Conservation (phyloP, 164 flowering plant species). For the Pachysandra terminalis region DNA sequence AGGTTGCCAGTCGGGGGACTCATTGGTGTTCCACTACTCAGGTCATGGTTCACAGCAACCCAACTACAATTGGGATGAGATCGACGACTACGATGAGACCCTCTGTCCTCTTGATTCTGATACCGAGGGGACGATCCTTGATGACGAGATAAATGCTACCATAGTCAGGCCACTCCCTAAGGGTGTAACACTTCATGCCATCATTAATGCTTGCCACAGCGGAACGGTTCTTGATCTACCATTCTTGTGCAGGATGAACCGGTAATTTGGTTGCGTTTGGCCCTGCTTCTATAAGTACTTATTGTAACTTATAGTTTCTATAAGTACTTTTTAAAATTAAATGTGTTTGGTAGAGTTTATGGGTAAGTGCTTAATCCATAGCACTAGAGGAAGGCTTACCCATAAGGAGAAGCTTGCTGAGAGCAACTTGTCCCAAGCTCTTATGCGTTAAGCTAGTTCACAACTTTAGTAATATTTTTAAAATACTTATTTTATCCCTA, state of each 20-base stretch:
- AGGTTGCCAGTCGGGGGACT: slow-evolving; percentile 65
- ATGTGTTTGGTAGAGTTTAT: too few relatives aligned
- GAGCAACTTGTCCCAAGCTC: too few relatives aligned
- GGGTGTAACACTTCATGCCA: slow-evolving; percentile 81
- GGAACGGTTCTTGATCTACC: slow-evolving; percentile 77
- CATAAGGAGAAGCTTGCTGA: too few relatives aligned
- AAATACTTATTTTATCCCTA: too few relatives aligned
- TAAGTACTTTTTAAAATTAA: too few relatives aligned
- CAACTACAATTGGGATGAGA: slow-evolving; percentile 50
- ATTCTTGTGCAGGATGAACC: slow-evolving; percentile 51
- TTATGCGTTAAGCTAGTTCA: too few relatives aligned
- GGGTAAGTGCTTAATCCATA: too few relatives aligned
- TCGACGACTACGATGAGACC: slow-evolving; percentile 72
- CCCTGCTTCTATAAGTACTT: too few relatives aligned
- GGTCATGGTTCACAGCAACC: slow-evolving; percentile 63
- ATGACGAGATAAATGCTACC: slow-evolving; percentile 68
- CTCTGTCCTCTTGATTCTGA: slow-evolving; percentile 71
- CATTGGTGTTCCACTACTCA: slow-evolving; percentile 79
- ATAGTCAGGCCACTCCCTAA: slow-evolving; percentile 64
- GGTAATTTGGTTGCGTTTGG: too few relatives aligned
- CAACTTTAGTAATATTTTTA: too few relatives aligned
- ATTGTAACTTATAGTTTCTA: too few relatives aligned
- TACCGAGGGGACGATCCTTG: slow-evolving; percentile 59
- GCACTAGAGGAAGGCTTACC: too few relatives aligned
- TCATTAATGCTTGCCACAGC: slow-evolving; percentile 69